These are phyloP conservation scores for Shiraia bambusicola DNA, from an alignment of 2,329 filamentous ascomycete genomes.

Conservation along the genomic window DNA sequence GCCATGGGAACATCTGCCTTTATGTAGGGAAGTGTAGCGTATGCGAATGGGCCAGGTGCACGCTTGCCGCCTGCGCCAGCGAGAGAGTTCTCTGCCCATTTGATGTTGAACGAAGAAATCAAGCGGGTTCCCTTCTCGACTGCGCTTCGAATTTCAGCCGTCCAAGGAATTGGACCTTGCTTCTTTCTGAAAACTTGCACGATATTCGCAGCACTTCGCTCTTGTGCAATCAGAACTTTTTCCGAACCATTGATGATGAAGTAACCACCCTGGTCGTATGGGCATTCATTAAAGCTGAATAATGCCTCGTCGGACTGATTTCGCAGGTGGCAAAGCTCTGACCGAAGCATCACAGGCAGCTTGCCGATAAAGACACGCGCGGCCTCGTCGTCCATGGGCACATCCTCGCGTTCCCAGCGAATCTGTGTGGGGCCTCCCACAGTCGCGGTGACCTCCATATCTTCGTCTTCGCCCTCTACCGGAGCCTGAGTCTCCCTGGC, in stretches of 20 bases:
- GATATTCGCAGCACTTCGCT: conserved; percentile 96
- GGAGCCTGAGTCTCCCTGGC: conserved; percentile 74
- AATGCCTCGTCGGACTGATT: conserved; percentile 81
- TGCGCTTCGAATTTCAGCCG: conserved; percentile 93
- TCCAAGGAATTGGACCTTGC: conserved; percentile 88
- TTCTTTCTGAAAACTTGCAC: conserved; percentile 99
- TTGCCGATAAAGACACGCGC: conserved; percentile 90
- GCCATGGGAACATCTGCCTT: conserved; percentile 91
- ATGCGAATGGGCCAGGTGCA: conserved; percentile 82
- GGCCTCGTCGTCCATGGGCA: conserved; percentile 50
- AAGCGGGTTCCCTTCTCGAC: conserved; percentile 94
- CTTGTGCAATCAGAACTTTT: conserved; percentile 96
- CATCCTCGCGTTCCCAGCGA: conserved; percentile 54
- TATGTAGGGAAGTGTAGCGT: conserved; percentile 89
- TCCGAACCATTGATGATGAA: conserved; percentile 99
- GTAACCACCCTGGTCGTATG: conserved; percentile 97
- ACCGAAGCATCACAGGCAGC: conserved; percentile 97
- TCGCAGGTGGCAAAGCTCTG: conserved; percentile 87
- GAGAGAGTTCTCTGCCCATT: conserved; percentile 84
- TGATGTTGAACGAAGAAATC: conserved; percentile 89
- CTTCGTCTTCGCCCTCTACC: conserved; percentile 66
- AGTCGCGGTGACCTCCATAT: conserved; percentile 42
- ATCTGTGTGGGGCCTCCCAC: conserved; percentile 39
- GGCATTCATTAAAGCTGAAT: conserved; percentile 92
- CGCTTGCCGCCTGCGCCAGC: conserved; percentile 66